Base-by-base conservation (phyloP, 768 basidiomycete species). In the Lactifluus echinatus region DNA sequence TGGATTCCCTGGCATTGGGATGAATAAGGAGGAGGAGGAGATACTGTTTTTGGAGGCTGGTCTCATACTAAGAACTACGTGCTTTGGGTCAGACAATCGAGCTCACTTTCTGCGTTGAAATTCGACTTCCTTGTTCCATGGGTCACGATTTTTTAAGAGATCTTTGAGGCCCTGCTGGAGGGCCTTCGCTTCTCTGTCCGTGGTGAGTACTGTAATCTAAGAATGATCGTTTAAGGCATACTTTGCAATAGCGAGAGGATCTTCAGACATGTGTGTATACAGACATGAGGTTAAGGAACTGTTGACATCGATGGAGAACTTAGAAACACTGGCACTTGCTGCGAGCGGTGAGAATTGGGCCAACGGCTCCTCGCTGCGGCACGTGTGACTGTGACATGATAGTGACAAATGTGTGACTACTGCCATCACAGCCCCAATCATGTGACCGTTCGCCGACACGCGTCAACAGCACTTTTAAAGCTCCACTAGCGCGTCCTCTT, bases 111-210 rank as follows among this genome's bases (percentile, higher is more conserved):
- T 89, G 65, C 93, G 79, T 69, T 84, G 81, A 63, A 87, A 84
- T 66, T 97, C 93, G 42, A 93, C 82, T 58, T 93, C 89, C 68
- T 78, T 87, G 60, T 89, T 86, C 79, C 85, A 93, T 33, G 91
- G 88, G 50, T 85, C 82, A 58, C 79, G 83, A 37, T 76, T 77
- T 67, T 85, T 86, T 56, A 94, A 77, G 50, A 83, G 69, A 60
- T 85, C 85, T 72, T 89, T 91, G 55, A 95, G 72, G 36, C 76
- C 79, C 66, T 86, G 82, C 56, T 88, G 83, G 61, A 85, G 78
- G 64, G 75, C 74, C 68, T 85, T 89, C 64, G 89, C 87, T 74
- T 93, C 89, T 65, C 91, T 94, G 65, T 19, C 17, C 14, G 3
- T 14, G 46, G 28, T 63, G 59, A 60, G 21, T 34, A 26, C 17